Evolutionary conservation across 306 rosid species (phyloP).

Genomic region (Castanopsis chinensis): DNA sequence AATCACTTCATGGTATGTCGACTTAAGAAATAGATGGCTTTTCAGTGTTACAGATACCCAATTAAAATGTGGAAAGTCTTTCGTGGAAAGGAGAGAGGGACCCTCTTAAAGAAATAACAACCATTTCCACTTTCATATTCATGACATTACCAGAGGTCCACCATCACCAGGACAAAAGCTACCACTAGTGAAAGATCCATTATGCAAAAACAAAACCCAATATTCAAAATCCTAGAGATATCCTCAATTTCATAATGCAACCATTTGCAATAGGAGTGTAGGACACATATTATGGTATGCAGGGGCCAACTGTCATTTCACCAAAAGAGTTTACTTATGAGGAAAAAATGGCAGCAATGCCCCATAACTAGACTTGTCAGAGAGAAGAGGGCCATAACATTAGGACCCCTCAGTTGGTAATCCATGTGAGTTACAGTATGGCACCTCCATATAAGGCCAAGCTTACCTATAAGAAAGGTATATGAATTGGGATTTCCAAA

Average conservation of each 20-base stretch:
- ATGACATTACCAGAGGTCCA: constrained; percentile 38
- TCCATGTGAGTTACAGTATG: constrained; percentile 37
- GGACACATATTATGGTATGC: neutral
- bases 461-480: neutral
- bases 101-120: constrained; percentile 6
- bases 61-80: constrained; percentile 8
- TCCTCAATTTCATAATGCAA: constrained; percentile 16
- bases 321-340: neutral
- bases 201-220: constrained; percentile 27
- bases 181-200: constrained; percentile 18
- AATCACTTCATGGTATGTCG: constrained; percentile 22
- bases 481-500: constrained; percentile 23
- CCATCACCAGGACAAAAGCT: constrained; percentile 29
- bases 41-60: neutral
- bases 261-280: constrained; percentile 6
- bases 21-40: constrained; percentile 3
- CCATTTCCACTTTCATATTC: constrained; percentile 14
- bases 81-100: constrained; percentile 8
- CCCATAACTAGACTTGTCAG: no score
- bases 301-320: constrained; percentile 2
- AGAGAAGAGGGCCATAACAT: neutral
- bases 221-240: neutral
- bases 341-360: neutral
- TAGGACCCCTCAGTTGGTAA: constrained; percentile 21
- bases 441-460: constrained; percentile 23